Conservation (phyloP, 805 yeast species). For the Ogataea glucozyma region DNA sequence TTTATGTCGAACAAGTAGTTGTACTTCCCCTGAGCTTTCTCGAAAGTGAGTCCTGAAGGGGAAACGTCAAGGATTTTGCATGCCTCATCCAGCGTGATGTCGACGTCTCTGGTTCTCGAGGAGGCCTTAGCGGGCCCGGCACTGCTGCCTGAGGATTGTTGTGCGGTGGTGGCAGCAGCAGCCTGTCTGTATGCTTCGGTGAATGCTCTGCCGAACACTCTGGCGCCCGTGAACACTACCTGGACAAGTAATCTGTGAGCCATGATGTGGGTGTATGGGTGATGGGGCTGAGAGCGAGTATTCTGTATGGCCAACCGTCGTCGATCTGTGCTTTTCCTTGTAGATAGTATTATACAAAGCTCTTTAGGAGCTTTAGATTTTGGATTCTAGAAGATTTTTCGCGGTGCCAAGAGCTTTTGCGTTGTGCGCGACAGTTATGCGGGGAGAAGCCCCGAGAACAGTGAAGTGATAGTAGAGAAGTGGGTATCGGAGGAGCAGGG, state of each 20-base stretch:
- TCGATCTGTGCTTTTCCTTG: no score
- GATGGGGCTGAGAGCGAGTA: no score
- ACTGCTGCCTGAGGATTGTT: constrained; percentile 43
- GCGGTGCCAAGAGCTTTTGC: background rate
- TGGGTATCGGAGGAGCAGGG: no score
- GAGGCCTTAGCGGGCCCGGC: constrained; percentile 40
- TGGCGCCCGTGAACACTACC: constrained; percentile 91
- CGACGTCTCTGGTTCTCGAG: constrained; percentile 61
- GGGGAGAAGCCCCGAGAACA: no score
- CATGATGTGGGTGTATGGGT: constrained; percentile 36
- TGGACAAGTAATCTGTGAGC: constrained; percentile 91
- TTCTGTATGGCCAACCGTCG: no score
- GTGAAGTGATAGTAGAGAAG: no score
- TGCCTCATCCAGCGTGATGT: constrained; percentile 86
- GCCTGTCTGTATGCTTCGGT: constrained; percentile 97
- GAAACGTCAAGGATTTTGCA: constrained; percentile 86
- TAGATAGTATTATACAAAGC: no score
- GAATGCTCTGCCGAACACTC: constrained; percentile 94
- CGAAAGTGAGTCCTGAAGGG: constrained; percentile 50
- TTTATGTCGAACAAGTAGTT: constrained; percentile 84
- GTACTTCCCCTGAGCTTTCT: constrained; percentile 68
- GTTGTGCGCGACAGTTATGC: constrained; percentile 8
- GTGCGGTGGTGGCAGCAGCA: constrained; percentile 86
- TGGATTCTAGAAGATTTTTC: constrained; percentile 7
- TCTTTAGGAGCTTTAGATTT: background rate